Base-by-base conservation (phyloP, 202 grass and related monocot species). In the Alloteropsis angusta region DNA sequence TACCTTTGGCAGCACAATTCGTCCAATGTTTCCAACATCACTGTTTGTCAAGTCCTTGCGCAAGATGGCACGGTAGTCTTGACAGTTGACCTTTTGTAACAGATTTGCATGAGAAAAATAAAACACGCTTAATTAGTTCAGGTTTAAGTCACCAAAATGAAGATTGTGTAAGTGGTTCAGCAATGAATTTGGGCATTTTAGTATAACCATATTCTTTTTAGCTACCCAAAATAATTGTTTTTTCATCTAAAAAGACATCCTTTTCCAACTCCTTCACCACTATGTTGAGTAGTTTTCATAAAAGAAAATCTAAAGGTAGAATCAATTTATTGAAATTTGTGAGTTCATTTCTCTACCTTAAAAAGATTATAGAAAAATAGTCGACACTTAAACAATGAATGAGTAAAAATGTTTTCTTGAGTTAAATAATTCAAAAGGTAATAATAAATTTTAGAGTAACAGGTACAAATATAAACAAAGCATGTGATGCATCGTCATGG, bases 11-110 rank as follows among this genome's bases (percentile, higher is more conserved):
- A 99, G 67, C 36, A 96, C 92, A 84, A 99, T 87, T 86, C 92
- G 88, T 62, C 96, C 96, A 60, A 91, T 78, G 50, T 73, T 96
- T 91, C 86, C 86, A 30, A 89, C 90, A 85, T 99, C 96, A 44
- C 88, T 96, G n/a, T 99, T 99, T 49, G 96, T 93, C 86, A 99
- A 82, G 32, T 93, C 96, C 86, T 99, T 96, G 82, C 62, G 67
- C 68, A 96, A 43, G 50, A 91, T 37, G 28, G 65, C 44, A 60
- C 46, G 16, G 60, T 82, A 85, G n/a, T 91, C 92, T 73, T 54
- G 76, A 84, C 74, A 80, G 60, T 83, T 85, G 46, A 83, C 54
- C 79, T 83, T 85, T 65, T 87, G 70, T 83, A 57, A 75, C 5
- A 80, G 1, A 87, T 78, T 78, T 69, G 30, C 38, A 71, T 9